These are phyloP conservation scores for Ruellia speciosa DNA, from an alignment of 305 asterid species.

Conservation along the genomic window DNA sequence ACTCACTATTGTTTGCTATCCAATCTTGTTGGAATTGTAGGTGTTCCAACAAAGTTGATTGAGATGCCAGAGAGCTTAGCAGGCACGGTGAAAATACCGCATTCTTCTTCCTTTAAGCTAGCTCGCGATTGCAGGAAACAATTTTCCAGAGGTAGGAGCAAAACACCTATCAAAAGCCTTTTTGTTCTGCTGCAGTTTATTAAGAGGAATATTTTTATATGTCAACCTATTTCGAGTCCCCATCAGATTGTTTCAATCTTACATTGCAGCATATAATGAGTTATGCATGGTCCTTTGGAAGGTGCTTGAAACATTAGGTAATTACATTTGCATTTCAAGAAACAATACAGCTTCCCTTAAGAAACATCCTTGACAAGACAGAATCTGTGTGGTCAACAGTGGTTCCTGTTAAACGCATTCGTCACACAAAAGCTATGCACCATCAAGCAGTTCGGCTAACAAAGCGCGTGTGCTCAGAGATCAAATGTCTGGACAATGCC, in stretches of 20 bases:
- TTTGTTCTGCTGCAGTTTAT: not conserved
- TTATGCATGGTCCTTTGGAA: conserved; percentile 24
- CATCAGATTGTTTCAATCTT: not conserved
- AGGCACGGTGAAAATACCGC: conserved; percentile 1
- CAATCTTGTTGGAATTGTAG: conserved; percentile 13
- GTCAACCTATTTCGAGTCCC: not conserved
- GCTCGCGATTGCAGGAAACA: conserved; percentile 2
- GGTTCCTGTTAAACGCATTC: conserved; percentile 19
- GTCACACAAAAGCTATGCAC: conserved; percentile 26
- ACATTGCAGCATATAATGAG: conserved; percentile 21
- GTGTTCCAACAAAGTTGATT: conserved; percentile 23
- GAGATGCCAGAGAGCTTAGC: conserved; percentile 15
- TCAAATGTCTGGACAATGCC: conserved; percentile 22
- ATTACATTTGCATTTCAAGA: not conserved
- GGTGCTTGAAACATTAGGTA: conserved; percentile 22
- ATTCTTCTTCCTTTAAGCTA: conserved; percentile 1
- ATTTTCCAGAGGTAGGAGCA: conserved; percentile 17
- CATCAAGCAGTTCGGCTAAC: conserved; percentile 29
- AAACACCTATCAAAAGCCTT: not conserved
- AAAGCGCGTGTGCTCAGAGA: conserved; percentile 24
- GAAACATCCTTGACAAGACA: not conserved
- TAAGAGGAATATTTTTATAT: not conserved
- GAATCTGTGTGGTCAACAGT: conserved; percentile 15
- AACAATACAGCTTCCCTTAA: not conserved
- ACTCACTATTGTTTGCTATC: not conserved